Percentiles rank a stretch among this genome's conserved stretches.
Conservation (phyloP, 192 early-diverging fungal genomes). For the Coemansia sp. region DNA sequence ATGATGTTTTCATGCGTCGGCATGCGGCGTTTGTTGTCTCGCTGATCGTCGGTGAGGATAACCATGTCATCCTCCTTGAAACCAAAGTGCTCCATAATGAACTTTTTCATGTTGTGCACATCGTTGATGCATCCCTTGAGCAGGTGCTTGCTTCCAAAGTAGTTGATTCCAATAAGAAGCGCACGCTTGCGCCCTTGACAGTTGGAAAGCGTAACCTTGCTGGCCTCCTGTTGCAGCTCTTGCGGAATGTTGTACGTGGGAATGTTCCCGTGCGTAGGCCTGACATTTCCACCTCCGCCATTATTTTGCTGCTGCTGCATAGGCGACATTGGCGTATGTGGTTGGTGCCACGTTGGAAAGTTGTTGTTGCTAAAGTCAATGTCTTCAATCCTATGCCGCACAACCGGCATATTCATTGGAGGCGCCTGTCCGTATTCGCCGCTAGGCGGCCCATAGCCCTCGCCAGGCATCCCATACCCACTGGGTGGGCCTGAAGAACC, state of each 20-base stretch:
- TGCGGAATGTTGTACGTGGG: conserved; percentile 49
- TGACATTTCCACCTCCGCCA: conserved; percentile 17
- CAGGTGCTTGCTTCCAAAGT: conserved; percentile 62
- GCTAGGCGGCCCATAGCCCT: conserved; percentile 10
- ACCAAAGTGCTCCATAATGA: conserved; percentile 64
- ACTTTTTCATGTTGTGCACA: conserved; percentile 74
- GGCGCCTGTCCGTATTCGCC: conserved; percentile 22
- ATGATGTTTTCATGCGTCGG: conserved; percentile 77
- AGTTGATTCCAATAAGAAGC: conserved; percentile 93
- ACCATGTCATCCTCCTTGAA: conserved; percentile 72
- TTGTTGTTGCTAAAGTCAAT: conserved; percentile 49
- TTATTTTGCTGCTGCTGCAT: conserved; percentile 8
- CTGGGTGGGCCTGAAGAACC: conserved; percentile 3
- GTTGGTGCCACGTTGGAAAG: conserved; percentile 42
- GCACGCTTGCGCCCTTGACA: conserved; percentile 72
- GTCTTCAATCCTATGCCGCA: conserved; percentile 35
- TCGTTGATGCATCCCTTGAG: conserved; percentile 83
- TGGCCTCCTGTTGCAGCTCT: conserved; percentile 52
- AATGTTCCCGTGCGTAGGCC: conserved; percentile 42
- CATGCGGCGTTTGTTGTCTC: conserved; percentile 59
- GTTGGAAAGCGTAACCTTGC: conserved; percentile 50
- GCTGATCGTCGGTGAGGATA: conserved; percentile 76
- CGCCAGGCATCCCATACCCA: conserved; percentile 21
- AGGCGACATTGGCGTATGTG: conserved; percentile 28
- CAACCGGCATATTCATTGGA: conserved; percentile 46